Evolutionary conservation across 139 green algal genomes (phyloP).

Genomic region (Edaphochlamys debaryana): DNA sequence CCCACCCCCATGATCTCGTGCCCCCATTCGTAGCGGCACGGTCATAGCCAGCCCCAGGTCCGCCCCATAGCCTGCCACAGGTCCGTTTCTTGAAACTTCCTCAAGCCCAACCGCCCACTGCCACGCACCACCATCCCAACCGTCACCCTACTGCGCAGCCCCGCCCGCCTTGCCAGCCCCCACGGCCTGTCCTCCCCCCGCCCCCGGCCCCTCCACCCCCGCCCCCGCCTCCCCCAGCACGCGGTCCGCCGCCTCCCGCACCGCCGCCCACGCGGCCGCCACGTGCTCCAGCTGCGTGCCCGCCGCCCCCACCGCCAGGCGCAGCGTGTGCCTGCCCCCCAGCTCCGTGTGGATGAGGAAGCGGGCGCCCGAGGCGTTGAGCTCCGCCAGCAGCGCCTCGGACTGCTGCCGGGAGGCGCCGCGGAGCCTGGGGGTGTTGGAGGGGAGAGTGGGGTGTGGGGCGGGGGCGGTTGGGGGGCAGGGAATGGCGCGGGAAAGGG

Average conservation of each 20-base stretch:
- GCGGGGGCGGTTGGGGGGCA: no score
- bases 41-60: no score
- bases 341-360: constrained; percentile 79
- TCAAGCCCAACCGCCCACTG: no score
- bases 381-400: constrained; percentile 59
- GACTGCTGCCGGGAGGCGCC: constrained; percentile 42
- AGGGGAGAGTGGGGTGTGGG: not conserved
- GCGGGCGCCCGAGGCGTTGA: constrained; percentile 65
- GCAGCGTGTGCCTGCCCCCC: constrained; percentile 59
- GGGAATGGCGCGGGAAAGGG: no score
- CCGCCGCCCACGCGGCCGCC: constrained; percentile 56
- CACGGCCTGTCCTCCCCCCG: no score
- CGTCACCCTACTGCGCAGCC: no score
- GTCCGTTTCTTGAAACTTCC: no score
- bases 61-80: no score
- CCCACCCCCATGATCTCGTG: no score
- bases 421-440: constrained; percentile 30
- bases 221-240: constrained; percentile 31
- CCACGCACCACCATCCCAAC: no score
- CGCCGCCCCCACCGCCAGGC: constrained; percentile 63
- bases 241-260: constrained; percentile 37
- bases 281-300: constrained; percentile 70
- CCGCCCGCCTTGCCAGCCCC: no score
- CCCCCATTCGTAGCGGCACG: no score
- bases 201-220: not conserved